These are phyloP conservation scores for Eutreptiella sp. DNA, from an alignment of 208 protist genomes.

Conservation along the genomic window DNA sequence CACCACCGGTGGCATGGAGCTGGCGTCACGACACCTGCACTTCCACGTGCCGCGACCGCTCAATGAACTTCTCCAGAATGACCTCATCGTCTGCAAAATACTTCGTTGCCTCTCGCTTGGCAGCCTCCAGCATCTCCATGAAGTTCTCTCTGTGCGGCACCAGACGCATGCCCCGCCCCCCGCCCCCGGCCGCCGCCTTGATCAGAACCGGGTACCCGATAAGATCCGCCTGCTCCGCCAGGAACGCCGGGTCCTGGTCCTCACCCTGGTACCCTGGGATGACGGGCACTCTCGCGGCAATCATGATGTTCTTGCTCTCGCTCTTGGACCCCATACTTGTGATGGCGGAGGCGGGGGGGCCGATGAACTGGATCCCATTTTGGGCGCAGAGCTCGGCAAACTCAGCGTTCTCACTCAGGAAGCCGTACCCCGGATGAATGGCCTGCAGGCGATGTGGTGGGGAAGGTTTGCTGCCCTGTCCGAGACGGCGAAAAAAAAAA, in stretches of 20 bases:
- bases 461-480: no score
- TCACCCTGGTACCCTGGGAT: constrained; percentile 81
- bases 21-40: no score
- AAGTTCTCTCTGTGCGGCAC: constrained; percentile 52
- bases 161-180: constrained; percentile 75
- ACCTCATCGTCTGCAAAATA: constrained; percentile 86
- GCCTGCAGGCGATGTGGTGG: constrained; percentile 54
- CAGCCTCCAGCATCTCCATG: constrained; percentile 45
- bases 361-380: constrained; percentile 82
- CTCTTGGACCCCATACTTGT: constrained; percentile 85
- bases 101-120: constrained; percentile 70
- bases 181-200: constrained; percentile 42
- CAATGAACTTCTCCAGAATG: constrained; percentile 85
- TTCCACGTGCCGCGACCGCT: constrained; percentile 79
- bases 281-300: constrained; percentile 68
- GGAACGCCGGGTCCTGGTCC: constrained; percentile 44
- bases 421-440: constrained; percentile 95
- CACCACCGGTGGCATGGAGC: neutral
- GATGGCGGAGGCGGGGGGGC: constrained; percentile 81
- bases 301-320: constrained; percentile 80
- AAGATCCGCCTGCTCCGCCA: constrained; percentile 15
- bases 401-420: constrained; percentile 89
- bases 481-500: neutral
- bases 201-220: constrained; percentile 39
- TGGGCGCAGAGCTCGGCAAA: constrained; percentile 71